Base-by-base conservation (phyloP, 441 rosid genomes). In the Capsella rubella region DNA sequence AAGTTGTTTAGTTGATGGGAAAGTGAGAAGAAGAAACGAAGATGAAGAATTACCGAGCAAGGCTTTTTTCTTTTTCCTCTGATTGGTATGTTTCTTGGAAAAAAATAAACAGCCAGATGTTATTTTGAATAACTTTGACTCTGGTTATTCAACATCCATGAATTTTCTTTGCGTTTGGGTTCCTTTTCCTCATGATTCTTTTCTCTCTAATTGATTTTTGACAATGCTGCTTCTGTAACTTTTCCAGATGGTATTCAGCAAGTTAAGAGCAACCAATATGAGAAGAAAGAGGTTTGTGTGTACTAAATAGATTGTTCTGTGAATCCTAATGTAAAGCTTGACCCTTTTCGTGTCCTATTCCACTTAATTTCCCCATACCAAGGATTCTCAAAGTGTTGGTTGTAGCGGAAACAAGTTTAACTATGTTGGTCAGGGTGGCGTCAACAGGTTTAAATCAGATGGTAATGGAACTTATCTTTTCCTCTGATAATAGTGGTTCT, bases 251-350 rank as follows among this genome's bases (percentile, higher is more conserved):
- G 94, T 75, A 89, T 88, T 77, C 93, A 69, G 8, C 88, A 89
- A 83, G 99, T 95, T 80, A 89, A 89, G 90, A 92, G 96, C 84
- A 90, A 88, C 73, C 80, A 88, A 64, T 89, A 92, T 54, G 87
- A 90, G 87, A 86, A 87, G 78, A 92, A 89, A 76, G 92, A 86
- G 91, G 98, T 89, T 49, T 53, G 83, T 77, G 35, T 29, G 50
- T 57, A 54, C 5, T 21, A 31, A 5, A 25, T 43, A 37, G 21
- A 14, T 7, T 34, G 11, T 52, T 34, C 5, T 18, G 50, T 51
- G 4, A 6, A 34, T 18, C 3, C 11, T 34, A 8, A 34, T 65
- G 7, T 35, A 8, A 47, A 63, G 27, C n/a, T 21, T 31, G 43
- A 49, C 3, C 40, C 60, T 10, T 39, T 62, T 42, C 53, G 32